A percentile compares a stretch with the other conserved stretches of the same genome.
phyloP scores from a whole-genome alignment of 2,329 filamentous ascomycete species.

The Leptodontidium sp. region DNA sequence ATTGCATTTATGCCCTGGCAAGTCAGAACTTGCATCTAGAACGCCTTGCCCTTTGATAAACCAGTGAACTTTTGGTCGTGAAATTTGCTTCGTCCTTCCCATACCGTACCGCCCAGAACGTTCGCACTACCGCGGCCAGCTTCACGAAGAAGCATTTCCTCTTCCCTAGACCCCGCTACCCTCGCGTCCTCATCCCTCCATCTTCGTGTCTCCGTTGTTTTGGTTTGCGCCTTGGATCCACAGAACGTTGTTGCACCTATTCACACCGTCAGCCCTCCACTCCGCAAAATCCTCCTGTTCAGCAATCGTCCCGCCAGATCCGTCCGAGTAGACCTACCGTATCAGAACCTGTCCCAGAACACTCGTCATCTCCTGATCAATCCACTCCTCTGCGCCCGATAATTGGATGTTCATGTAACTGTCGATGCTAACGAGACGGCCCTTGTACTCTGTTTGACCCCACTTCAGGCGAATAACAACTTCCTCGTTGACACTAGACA shows the following conservation, averaged over 20 bases:
- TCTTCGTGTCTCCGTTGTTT: conserved; percentile 62
- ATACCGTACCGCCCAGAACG: conserved; percentile 23
- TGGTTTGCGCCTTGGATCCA: conserved; percentile 76
- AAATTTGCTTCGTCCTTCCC: conserved; percentile 14
- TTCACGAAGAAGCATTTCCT: neutral
- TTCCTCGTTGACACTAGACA: conserved; percentile 82
- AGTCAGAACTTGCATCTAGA: conserved; percentile 37
- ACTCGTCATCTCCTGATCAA: conserved; percentile 85
- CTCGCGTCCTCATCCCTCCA: conserved; percentile 55
- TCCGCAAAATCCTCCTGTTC: neutral
- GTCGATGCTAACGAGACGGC: conserved; percentile 89
- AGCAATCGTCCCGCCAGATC: neutral
- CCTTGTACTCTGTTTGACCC: conserved; percentile 98
- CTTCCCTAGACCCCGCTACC: neutral
- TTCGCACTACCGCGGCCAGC: conserved; percentile 11
- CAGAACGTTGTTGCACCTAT: conserved; percentile 94
- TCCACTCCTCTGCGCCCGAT: conserved; percentile 88
- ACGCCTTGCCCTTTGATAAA: conserved; percentile 41
- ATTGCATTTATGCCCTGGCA: conserved; percentile 37
- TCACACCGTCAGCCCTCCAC: conserved; percentile 19
- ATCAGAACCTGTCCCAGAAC: conserved; percentile 91
- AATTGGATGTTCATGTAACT: conserved; percentile 99
- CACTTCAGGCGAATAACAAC: conserved; percentile 95
- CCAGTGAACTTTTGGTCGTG: conserved; percentile 35
- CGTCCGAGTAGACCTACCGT: conserved; percentile 61